phyloP scores from a whole-genome alignment of 192 early-diverging fungal species.

The Kickxella alabastrina region DNA sequence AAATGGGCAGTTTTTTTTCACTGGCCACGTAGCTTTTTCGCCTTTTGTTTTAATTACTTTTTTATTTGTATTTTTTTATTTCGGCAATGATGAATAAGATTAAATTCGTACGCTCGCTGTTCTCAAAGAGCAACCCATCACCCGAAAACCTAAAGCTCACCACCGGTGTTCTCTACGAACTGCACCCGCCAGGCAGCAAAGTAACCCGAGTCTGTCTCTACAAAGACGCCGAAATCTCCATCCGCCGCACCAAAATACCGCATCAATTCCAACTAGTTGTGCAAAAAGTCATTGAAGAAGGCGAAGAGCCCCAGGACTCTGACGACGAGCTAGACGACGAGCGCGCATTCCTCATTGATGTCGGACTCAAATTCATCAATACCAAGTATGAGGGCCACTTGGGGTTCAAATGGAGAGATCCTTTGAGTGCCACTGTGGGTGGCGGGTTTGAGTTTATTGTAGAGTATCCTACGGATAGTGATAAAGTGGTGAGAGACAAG shows the following conservation, averaged over 20 bases:
- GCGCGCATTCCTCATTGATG: constrained; percentile 66
- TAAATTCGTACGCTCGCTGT: no score
- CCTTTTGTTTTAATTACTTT: background rate
- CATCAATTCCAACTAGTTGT: constrained; percentile 76
- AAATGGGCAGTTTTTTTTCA: background rate
- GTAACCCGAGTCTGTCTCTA: constrained; percentile 57
- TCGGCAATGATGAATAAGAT: no score
- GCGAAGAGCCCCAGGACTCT: constrained; percentile 59
- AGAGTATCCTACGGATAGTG: constrained; percentile 7
- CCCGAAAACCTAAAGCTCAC: constrained; percentile 60
- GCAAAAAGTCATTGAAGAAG: constrained; percentile 73
- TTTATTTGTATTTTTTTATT: background rate
- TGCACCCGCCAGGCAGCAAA: constrained; percentile 47
- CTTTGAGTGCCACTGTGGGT: background rate
- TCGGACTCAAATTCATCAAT: constrained; percentile 24
- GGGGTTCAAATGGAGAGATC: constrained; percentile 41
- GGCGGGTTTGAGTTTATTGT: constrained; percentile 33
- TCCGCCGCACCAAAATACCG: constrained; percentile 61
- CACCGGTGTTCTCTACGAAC: constrained; percentile 63
- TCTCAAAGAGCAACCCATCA: no score
- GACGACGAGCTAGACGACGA: constrained; percentile 61
- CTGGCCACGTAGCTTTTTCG: background rate
- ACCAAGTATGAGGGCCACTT: constrained; percentile 19
- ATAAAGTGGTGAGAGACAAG: constrained; percentile 16
- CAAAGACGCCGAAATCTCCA: constrained; percentile 60